phyloP scores from a whole-genome alignment of 202 grass and related monocot species.

The Dendrocalamus latiflorus region DNA sequence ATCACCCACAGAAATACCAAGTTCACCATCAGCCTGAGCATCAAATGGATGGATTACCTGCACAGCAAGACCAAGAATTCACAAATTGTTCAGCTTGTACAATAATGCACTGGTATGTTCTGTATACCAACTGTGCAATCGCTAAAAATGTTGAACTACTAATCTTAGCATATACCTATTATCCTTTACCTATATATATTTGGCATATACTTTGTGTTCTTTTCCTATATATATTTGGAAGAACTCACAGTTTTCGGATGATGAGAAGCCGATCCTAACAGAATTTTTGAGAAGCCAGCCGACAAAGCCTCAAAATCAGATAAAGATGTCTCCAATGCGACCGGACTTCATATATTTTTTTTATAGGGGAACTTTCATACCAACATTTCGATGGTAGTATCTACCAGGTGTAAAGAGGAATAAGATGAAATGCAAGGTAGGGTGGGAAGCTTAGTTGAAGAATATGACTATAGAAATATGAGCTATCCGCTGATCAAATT shows the following conservation, averaged over 20 bases:
- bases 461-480: background rate
- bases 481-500: background rate
- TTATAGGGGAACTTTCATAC: no score
- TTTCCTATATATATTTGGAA: background rate
- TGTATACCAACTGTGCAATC: background rate
- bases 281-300: no score
- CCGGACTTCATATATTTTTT: no score
- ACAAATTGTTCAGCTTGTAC: conserved; percentile 9
- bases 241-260: background rate
- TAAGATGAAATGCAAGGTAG: conserved; percentile 9
- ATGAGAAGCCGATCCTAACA: no score
- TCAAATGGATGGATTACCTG: conserved; percentile 94
- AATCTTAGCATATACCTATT: background rate
- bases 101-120: background rate
- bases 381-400: no score
- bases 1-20: conserved; percentile 76
- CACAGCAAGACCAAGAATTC: conserved; percentile 1
- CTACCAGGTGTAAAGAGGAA: background rate
- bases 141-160: background rate
- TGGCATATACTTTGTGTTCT: background rate
- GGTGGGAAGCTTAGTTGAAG: conserved; percentile 9
- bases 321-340: no score
- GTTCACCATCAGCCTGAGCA: conserved; percentile 82
- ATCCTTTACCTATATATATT: background rate
- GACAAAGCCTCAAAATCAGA: no score